These are phyloP conservation scores for Colletotrichum plurivorum DNA, from an alignment of 2,329 filamentous ascomycete genomes.

Conservation along the genomic window DNA sequence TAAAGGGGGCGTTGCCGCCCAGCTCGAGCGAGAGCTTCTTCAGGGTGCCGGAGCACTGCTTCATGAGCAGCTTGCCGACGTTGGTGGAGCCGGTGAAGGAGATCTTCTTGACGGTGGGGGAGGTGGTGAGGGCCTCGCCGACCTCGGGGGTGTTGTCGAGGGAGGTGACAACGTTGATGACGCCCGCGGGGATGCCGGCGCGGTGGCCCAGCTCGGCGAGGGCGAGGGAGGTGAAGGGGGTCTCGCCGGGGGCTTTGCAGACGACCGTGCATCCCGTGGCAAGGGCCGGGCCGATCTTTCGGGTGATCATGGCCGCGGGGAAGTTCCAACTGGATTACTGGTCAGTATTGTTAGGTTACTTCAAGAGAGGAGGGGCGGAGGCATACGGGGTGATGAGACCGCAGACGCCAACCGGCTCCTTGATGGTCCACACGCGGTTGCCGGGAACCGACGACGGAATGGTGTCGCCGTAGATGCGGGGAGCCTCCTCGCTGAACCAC, in stretches of 20 bases:
- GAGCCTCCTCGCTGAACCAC: slow-evolving; percentile 87
- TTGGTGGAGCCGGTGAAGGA: slow-evolving; percentile 90
- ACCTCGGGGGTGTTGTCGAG: slow-evolving; percentile 84
- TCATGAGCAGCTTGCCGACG: slow-evolving; percentile 85
- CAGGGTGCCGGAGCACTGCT: slow-evolving; percentile 85
- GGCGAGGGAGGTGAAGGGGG: slow-evolving; percentile 90
- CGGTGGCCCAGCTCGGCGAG: slow-evolving; percentile 88
- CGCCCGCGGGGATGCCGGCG: slow-evolving; percentile 90
- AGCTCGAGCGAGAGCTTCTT: slow-evolving; percentile 91
- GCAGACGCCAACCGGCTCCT: slow-evolving; percentile 88
- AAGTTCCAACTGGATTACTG: slow-evolving; percentile 79
- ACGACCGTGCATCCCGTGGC: slow-evolving; percentile 97
- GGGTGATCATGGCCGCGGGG: slow-evolving; percentile 81
- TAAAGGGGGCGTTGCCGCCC: slow-evolving; percentile 95
- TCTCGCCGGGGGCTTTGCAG: slow-evolving; percentile 91
- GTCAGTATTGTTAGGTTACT: not conserved
- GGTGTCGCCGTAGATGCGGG: slow-evolving; percentile 80
- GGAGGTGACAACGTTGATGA: slow-evolving; percentile 90
- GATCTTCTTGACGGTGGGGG: slow-evolving; percentile 85
- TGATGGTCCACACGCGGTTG: slow-evolving; percentile 83
- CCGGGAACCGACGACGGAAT: slow-evolving; percentile 79
- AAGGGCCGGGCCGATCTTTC: slow-evolving; percentile 80
- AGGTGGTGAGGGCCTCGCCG: slow-evolving; percentile 82
- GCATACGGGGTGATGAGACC: slow-evolving; percentile 81
- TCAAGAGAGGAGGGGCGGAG: not conserved